Conservation (phyloP, 2,329 filamentous ascomycete species). For the Ilyonectria mors-panacis region DNA sequence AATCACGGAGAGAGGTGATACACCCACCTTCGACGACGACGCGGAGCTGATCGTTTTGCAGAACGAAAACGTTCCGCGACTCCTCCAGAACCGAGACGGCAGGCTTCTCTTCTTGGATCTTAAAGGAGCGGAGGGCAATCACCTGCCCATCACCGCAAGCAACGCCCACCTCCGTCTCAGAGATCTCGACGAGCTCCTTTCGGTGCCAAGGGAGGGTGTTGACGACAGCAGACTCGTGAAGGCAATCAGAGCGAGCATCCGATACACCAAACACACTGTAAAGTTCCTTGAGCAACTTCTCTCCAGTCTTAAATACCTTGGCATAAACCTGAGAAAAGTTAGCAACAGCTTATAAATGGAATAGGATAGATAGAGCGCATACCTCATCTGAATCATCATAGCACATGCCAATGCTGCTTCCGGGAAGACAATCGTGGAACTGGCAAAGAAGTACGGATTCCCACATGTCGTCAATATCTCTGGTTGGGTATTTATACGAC, state of each 20-base stretch:
- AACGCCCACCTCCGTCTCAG: conserved; percentile 66
- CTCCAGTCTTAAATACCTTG: conserved; percentile 83
- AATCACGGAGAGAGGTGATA: conserved; percentile 89
- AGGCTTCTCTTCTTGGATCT: conserved; percentile 59
- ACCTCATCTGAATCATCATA: conserved; percentile 94
- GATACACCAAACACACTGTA: conserved; percentile 77
- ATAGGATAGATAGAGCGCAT: conserved; percentile 38
- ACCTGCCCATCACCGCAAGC: conserved; percentile 71
- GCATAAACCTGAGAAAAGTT: conserved; percentile 75
- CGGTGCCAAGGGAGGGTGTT: conserved; percentile 93
- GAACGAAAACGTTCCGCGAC: conserved; percentile 76
- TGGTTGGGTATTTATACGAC: conserved; percentile 91
- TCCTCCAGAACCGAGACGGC: conserved; percentile 68
- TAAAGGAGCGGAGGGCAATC: conserved; percentile 66
- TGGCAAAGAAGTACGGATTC: conserved; percentile 92
- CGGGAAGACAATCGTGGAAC: conserved; percentile 97
- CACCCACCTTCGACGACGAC: conserved; percentile 81
- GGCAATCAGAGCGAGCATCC: conserved; percentile 56
- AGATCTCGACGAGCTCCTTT: conserved; percentile 79
- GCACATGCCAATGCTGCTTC: conserved; percentile 97
- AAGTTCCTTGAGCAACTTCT: conserved; percentile 79
- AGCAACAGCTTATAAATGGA: not conserved
- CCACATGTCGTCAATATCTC: conserved; percentile 97
- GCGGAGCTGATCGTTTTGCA: conserved; percentile 83
- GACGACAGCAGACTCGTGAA: conserved; percentile 73